Conservation (phyloP, 2,329 filamentous ascomycete species). For the Paecilomyces variotii region DNA sequence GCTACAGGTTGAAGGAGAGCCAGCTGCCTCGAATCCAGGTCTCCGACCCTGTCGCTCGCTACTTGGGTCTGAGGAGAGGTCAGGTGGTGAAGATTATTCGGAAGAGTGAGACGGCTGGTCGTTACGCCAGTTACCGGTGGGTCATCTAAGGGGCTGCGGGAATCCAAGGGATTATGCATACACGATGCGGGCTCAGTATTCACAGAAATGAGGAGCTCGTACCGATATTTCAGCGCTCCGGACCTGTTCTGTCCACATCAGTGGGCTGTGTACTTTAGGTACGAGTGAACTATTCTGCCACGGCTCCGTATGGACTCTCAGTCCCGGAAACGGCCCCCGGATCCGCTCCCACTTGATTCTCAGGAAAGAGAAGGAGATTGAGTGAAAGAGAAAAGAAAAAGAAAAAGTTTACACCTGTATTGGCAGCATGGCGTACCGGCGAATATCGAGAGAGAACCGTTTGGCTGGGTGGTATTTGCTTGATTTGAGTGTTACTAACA, state of each 20-base stretch:
- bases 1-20: constrained; percentile 94
- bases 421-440: constrained; percentile 33
- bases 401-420: constrained; percentile 21
- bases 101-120: constrained; percentile 86
- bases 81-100: constrained; percentile 98
- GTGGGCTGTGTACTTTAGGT: too few relatives aligned
- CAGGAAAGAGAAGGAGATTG: neutral
- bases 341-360: neutral
- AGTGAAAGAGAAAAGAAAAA: constrained; percentile 14
- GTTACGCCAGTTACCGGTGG: constrained; percentile 91
- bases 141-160: constrained; percentile 32
- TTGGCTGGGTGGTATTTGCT: neutral
- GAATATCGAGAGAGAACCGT: constrained; percentile 16
- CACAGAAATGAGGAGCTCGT: neutral
- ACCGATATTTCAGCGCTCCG: too few relatives aligned
- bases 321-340: too few relatives aligned
- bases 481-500: constrained; percentile 5
- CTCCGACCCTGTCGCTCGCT: constrained; percentile 86
- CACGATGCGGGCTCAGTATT: neutral
- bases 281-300: neutral
- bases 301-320: neutral
- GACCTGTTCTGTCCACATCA: too few relatives aligned
- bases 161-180: neutral
- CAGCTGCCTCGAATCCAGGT: constrained; percentile 88
- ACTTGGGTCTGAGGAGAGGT: constrained; percentile 79